Conservation (phyloP, 331 rosid species). For the Arachis monticola region DNA sequence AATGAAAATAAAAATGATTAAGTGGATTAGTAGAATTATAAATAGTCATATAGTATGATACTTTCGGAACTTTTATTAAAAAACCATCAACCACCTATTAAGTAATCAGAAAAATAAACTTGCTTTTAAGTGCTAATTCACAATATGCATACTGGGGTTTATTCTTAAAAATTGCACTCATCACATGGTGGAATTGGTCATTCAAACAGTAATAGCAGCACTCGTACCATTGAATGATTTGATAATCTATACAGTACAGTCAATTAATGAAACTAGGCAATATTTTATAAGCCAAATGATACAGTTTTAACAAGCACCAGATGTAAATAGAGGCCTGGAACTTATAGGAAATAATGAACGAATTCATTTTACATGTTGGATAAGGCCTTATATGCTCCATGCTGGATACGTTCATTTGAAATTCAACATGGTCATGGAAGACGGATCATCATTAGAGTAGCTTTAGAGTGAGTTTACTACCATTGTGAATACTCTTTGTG, state of each 20-base stretch:
- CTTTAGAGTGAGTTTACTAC: constrained; percentile 68
- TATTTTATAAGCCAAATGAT: constrained; percentile 20
- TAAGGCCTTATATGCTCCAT: constrained; percentile 34
- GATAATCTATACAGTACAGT: constrained; percentile 33
- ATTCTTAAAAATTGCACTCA: no score
- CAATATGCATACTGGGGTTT: neutral
- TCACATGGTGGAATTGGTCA: neutral
- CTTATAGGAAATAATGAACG: constrained; percentile 15
- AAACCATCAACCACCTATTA: no score
- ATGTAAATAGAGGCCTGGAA: neutral
- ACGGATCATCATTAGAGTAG: constrained; percentile 53
- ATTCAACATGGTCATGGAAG: constrained; percentile 27
- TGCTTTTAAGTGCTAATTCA: neutral
- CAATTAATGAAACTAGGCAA: neutral
- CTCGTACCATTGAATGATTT: neutral
- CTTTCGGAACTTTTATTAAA: constrained; percentile 58
- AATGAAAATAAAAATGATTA: neutral
- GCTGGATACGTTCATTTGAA: constrained; percentile 5
- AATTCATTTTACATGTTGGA: constrained; percentile 8
- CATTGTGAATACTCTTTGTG: constrained; percentile 66
- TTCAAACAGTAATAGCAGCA: neutral
- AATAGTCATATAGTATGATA: neutral
- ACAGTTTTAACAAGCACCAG: constrained; percentile 12
- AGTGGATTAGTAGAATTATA: constrained; percentile 9
- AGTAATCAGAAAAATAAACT: neutral